A percentile compares a stretch with the other conserved stretches of the same genome.
Conservation (phyloP, 2,329 filamentous ascomycete species). For the Cytospora paraplurivora region DNA sequence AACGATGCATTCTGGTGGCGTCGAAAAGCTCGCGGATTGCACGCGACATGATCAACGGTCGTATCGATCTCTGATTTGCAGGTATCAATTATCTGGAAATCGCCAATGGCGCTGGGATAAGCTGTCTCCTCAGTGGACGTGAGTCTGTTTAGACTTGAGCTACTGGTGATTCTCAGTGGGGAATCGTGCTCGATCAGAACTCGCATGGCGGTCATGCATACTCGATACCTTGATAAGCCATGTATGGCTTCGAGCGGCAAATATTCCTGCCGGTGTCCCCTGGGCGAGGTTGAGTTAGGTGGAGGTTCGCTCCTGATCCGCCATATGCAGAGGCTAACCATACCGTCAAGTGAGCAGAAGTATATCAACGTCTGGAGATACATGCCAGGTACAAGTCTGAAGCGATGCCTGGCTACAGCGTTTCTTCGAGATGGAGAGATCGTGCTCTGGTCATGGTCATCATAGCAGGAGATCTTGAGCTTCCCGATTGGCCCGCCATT, state of each 20-base stretch:
- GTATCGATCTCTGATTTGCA: neutral
- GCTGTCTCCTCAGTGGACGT: neutral
- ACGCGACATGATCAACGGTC: neutral
- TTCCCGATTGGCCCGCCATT: conserved; percentile 24
- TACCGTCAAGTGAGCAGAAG: conserved; percentile 13
- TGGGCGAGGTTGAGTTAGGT: conserved; percentile 19
- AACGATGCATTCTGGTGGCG: neutral
- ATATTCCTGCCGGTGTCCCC: conserved; percentile 15
- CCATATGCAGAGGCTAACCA: neutral
- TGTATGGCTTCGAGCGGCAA: conserved; percentile 18
- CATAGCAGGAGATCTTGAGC: conserved; percentile 10
- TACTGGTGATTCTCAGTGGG: neutral
- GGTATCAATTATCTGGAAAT: neutral
- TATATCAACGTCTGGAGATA: conserved; percentile 18
- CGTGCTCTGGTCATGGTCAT: conserved; percentile 10
- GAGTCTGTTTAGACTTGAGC: neutral
- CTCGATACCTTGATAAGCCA: neutral
- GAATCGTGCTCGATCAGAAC: conserved; percentile 6
- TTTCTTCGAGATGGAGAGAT: neutral
- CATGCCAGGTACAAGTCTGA: conserved; percentile 18
- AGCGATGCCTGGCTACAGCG: conserved; percentile 3
- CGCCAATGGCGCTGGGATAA: neutral
- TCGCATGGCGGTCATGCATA: conserved; percentile 6
- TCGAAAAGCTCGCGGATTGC: neutral
- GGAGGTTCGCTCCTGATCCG: conserved; percentile 1